Evolutionary conservation across 345 rosid genomes (phyloP), one percentile per base, ranked within the genome.

Genomic region (Microthlaspi erraticum): DNA sequence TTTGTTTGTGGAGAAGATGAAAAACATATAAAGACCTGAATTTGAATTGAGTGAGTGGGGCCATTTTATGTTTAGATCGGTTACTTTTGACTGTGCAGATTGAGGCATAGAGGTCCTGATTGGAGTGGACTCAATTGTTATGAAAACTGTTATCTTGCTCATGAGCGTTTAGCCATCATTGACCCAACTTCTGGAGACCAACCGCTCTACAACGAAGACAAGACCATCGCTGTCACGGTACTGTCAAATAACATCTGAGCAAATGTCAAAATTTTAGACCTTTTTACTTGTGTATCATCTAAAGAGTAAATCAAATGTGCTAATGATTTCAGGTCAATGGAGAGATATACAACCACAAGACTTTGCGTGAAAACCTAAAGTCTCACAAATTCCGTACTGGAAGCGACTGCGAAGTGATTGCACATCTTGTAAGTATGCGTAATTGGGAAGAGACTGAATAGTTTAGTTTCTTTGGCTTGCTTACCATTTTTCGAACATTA

Each of bases 151-250:
- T 89, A 85, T 70, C 89, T 89, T 45, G 82, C 96, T 66, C 96
- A 89, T 72, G 92, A 89, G 71, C 83, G 92, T 37, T 75, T 89
- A 79, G 96, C 92, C 33, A 84, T 89, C 50, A 74, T 89, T 23
- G 96, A 89, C 78, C 92, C 96, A 9, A 72, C 92, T 66, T 89
- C 96, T 10, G 96, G 96, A 10, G 96, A 89, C 79, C 96, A 89
- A 75, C 96, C 96, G 0, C 90, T 89, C 45, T 89, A 83, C 66
- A 87, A 89, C 39, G 86, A 89, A 72, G 92, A 85, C 74, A 85
- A 87, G 83, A 77, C 89, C 16, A 63, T 89, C 55, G 71, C 74
- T 62, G 96, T 89, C 81, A 89, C 96, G 71, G 96, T 89, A 84
- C 23, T n/a, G n/a, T n/a, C n/a, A n/a, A n/a, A n/a, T n/a, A n/a